These are phyloP conservation scores for Xylariaceae sp. DNA, from an alignment of 2,329 filamentous ascomycete species.

Conservation along the genomic window DNA sequence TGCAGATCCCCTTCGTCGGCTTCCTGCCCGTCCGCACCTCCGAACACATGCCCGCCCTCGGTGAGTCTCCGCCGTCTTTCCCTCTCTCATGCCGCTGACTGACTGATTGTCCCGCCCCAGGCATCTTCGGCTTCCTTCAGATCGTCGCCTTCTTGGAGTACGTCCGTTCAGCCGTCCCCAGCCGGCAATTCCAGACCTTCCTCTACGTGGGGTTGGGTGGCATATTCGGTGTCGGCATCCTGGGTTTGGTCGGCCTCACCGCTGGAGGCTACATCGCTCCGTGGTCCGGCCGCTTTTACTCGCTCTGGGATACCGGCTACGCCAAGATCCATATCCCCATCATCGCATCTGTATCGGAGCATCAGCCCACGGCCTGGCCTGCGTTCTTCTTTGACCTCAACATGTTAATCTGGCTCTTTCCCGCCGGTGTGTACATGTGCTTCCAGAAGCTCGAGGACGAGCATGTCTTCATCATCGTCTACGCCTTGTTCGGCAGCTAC, in stretches of 20 bases:
- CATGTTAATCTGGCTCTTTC: conserved; percentile 98
- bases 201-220: conserved; percentile 71
- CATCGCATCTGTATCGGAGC: conserved; percentile 98
- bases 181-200: conserved; percentile 91
- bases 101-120: conserved; percentile 39
- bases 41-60: conserved; percentile 96
- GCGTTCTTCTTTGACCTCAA: conserved; percentile 99
- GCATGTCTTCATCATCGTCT: conserved; percentile 97
- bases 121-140: conserved; percentile 93
- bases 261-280: conserved; percentile 89
- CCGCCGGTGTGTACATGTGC: conserved; percentile 95
- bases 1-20: conserved; percentile 99
- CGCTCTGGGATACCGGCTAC: conserved; percentile 96
- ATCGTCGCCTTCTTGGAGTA: conserved; percentile 90
- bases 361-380: conserved; percentile 98
- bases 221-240: conserved; percentile 69
- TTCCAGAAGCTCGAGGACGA: conserved; percentile 92
- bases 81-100: not conserved
- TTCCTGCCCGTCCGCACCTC: conserved; percentile 95
- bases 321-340: conserved; percentile 99
- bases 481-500: conserved; percentile 94
- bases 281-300: conserved; percentile 98
- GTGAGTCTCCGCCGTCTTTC: conserved; percentile 44
- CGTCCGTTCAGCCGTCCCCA: conserved; percentile 79
- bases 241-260: conserved; percentile 79